Base-by-base conservation (phyloP, 2,329 filamentous ascomycete species). In the Cladophialophora exuberans region DNA sequence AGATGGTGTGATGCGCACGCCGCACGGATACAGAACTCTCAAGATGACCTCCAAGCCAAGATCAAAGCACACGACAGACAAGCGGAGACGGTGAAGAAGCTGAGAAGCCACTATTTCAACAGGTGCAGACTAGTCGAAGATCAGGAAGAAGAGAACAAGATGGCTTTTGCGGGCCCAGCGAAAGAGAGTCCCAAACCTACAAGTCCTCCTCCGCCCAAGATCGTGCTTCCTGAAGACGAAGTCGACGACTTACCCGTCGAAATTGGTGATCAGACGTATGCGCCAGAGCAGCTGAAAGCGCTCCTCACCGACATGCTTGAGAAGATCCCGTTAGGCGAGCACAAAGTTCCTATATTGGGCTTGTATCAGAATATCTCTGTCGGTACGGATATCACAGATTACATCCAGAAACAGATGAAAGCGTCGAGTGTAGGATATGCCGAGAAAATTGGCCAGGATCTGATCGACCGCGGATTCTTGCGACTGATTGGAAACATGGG, bases 1-100 rank as follows among this genome's bases (percentile, higher is more conserved):
- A 86, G 90, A 67, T 99, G 94, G 94, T 96, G 92, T 75, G 93
- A 97, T 66, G 88, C 93, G 54, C 94, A 99, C 75, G 92, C 96
- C 65, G 81, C 85, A 60, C 89, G 94, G 62, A 84, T 99, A 55
- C 89, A 96, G 70, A 90, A 91, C 67, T 97, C 91, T 18, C 93
- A 99, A 70, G 94, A 97, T 65, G 92, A 97, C 66, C 83, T 99
- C 18, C 93, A 97, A 72, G 76, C 80, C 43, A 88, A 90, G 55
- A 92, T 97, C 74, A 97, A 96, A 78, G 83, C 89, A 59, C 91
- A 97, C 72, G 90, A 96, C 70, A 89, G 89, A 64, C 95, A 99
- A 73, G 87, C 88, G 55, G 94, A 99, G 60, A 73, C 83, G 17
- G 90, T 96, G 59, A 90, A 91, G 80, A 97, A 97, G 76, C 83